phyloP scores from a whole-genome alignment of 192 early-diverging fungal species.

The Backusella morwellensis region DNA sequence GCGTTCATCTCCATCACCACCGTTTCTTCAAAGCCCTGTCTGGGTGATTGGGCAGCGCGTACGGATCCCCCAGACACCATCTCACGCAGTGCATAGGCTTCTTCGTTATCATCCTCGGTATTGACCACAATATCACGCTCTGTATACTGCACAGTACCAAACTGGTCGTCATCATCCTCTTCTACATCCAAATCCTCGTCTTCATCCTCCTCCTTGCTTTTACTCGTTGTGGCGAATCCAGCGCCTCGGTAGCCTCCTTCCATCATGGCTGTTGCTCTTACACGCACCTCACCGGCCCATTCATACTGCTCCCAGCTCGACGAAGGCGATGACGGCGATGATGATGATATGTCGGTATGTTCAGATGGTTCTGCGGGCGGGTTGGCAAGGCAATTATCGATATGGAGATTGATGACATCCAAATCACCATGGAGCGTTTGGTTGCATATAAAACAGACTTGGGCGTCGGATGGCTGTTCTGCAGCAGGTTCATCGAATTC shows the following conservation, averaged over 20 bases:
- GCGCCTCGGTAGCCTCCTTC: constrained; percentile 70
- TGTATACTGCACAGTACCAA: constrained; percentile 71
- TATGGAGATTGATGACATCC: constrained; percentile 69
- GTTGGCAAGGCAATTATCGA: constrained; percentile 65
- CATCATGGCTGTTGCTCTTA: constrained; percentile 77
- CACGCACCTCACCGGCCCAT: constrained; percentile 78
- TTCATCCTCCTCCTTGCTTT: constrained; percentile 61
- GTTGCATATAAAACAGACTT: constrained; percentile 68
- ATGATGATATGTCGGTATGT: not conserved
- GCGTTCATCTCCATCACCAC: constrained; percentile 26
- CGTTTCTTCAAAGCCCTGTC: constrained; percentile 22
- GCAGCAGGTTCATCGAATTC: not conserved
- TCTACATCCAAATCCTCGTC: constrained; percentile 85
- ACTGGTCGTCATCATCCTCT: constrained; percentile 70
- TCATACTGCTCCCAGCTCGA: constrained; percentile 69
- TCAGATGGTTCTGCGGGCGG: constrained; percentile 13
- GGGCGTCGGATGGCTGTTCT: constrained; percentile 30
- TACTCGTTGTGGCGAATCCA: constrained; percentile 35
- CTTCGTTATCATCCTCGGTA: constrained; percentile 34
- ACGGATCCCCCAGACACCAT: constrained; percentile 39
- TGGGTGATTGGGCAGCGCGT: not conserved
- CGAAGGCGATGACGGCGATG: not conserved
- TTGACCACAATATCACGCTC: constrained; percentile 65
- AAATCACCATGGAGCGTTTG: constrained; percentile 52
- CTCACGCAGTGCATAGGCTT: constrained; percentile 37